A percentile compares a stretch with the other conserved stretches of the same genome.
Evolutionary conservation across 169 alveolate species (phyloP).

Genomic region (Babesia caballi): DNA sequence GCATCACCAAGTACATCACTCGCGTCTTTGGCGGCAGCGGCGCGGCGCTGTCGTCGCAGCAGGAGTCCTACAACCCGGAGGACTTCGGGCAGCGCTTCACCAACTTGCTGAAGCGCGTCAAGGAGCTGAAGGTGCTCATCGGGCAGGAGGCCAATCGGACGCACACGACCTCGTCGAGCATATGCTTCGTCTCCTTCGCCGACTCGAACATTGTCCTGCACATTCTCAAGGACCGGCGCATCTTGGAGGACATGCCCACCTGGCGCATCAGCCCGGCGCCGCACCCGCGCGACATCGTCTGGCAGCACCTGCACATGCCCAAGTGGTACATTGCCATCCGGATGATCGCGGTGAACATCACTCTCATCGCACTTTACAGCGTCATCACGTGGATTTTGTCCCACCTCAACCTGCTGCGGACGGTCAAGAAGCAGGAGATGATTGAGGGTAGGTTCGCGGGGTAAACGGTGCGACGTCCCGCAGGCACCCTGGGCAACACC

Average conservation of each 20-base stretch:
- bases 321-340: conserved; percentile 20
- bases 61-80: background rate
- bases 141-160: conserved; percentile 45
- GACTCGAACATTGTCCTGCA: conserved; percentile 63
- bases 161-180: conserved; percentile 38
- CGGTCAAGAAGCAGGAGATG: conserved; percentile 18
- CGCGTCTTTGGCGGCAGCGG: background rate
- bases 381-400: conserved; percentile 48
- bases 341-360: conserved; percentile 24
- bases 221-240: conserved; percentile 46
- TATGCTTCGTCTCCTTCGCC: conserved; percentile 64
- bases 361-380: conserved; percentile 25
- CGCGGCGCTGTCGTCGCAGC: background rate
- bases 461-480: background rate
- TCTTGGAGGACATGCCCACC: conserved; percentile 48
- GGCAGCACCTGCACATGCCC: conserved; percentile 46
- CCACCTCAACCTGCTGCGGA: conserved; percentile 45
- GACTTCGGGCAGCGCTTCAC: background rate
- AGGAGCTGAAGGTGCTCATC: conserved; percentile 35
- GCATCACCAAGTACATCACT: background rate
- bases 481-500: background rate
- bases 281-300: conserved; percentile 64
- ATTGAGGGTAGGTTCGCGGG: background rate
- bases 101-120: conserved; percentile 17
- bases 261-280: conserved; percentile 70